Evolutionary conservation across 2,329 filamentous ascomycete genomes (phyloP), one percentile per base, ranked within the genome.

Genomic region (Trichophaea hybrida): DNA sequence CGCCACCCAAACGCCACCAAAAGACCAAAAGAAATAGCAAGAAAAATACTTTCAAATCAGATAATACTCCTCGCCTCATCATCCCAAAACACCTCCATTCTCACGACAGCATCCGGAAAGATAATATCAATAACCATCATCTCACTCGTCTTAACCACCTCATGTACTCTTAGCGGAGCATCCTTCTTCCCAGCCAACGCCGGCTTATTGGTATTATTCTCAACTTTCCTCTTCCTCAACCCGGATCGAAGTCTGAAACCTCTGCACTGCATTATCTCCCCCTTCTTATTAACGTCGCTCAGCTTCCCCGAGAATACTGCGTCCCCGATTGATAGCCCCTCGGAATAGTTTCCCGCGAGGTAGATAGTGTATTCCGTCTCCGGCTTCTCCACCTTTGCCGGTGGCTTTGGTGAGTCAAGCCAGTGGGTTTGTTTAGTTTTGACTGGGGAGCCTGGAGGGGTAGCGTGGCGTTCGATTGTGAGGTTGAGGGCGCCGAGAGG

Each of bases 61-160:
- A 53, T 6, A 53, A 37, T 13, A 37, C 50, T 53, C 50, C 24
- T 12, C 1, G 50, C 50, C 32, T 53, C 50, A 6, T 53, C 50
- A 64, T 65, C 63, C 64, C 64, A 66, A 55, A 61, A 57, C 48
- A 66, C 63, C 43, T 66, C 61, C 52, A 66, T 51, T 53, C 63
- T 63, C 57, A 66, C 37, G 15, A 65, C 63, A 17, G 64, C 64
- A 59, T 63, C 64, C 4, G 46, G 58, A 38, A 66, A 66, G 17
- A 61, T 61, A 35, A 66, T 64, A 61, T 66, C 64, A 50, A 66
- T 43, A 8, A 66, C 63, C 64, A 66, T 65, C 54, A 62, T 55
- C 38, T 65, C 61, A 13, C 59, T 12, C 12, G 60, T 65, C 61
- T 65, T 65, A 1, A 54, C 50, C 4, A 65, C 61, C 61, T 65